Evolutionary conservation across 768 basidiomycete species (phyloP), one percentile per base, ranked within the genome.

Genomic region (Mycena polygramma): DNA sequence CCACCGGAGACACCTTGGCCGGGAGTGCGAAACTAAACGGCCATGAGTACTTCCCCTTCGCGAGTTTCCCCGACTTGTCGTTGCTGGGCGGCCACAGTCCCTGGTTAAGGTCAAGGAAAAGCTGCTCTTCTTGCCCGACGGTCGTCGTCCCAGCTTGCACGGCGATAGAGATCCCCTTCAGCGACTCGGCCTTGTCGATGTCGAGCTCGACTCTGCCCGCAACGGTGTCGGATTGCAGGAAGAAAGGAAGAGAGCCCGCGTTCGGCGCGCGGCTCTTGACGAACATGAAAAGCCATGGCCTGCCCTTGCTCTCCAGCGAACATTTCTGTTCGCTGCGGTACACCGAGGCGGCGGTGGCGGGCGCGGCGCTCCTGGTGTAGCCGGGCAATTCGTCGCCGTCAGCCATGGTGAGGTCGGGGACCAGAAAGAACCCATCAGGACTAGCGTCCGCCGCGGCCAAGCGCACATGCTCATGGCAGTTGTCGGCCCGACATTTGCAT

Each of bases 51-150:
- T 82, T 82, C 8, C 89, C 88, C 22, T 81, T 79, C 5, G 61
- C 65, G 36, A 85, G 72, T 60, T 86, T 87, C 37, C 79, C 79
- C 11, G 77, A 63, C 46, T 81, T 74, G 22, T 72, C 60, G 57
- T 65, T 75, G 17, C 72, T 48, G 10, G 78, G 78, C 15, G 80
- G 79, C 85, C 88, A 89, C 4, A 91, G 72, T 30, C 76, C 77
- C 39, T 84, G 77, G 22, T 83, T 79, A 20, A 83, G 63, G 20
- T 85, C 77, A 14, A 90, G 78, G 74, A 90, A 90, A 8, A 76
- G 57, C 2, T 81, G 74, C 65, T 89, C 87, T 59, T 90, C 87
- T 71, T 90, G 89, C 17, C 88, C 88, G 7, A 90, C 87, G 2
- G 85, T 77, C 6, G 88, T 89, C 20, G 85, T 85, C 7, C 85